Evolutionary conservation across 371 early-diverging fungal species (phyloP), one percentile per base, ranked within the genome.

Genomic region (Blakeslea trispora): DNA sequence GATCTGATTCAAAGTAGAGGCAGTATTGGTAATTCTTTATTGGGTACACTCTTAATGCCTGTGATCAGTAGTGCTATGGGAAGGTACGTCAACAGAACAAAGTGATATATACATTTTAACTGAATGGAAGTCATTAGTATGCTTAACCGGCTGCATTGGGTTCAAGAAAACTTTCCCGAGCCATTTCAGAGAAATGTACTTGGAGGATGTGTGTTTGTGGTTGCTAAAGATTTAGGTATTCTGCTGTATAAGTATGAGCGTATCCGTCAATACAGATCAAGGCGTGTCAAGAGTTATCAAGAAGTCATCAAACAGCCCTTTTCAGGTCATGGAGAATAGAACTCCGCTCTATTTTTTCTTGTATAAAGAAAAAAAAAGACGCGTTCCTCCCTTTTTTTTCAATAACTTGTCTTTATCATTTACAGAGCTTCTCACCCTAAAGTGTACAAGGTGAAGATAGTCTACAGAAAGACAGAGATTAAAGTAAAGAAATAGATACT

Each of bases 131-230:
- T 28, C 15, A 44, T 19, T 69, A 85, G 83, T 24, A 64, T 80
- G 34, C 55, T 83, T 13, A 69, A 69, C 32, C 69, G 74, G 35
- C 66, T 80, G 43, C 60, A 77, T 31, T 74, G 72, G 54, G 58
- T 84, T 8, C 56, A 72, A 53, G 68, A 72, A 9, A 58, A 76
- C 21, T 73, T 86, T 51, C 83, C 83, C 0, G 80, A 81, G 17
- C 75, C 79, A 28, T 82, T 84, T 53, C 82, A 83, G 45, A 69
- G 87, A 23, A 83, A 79, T 56, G 50, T 83, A 5, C 46, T 83
- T 3, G 84, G 87, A 39, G 87, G 85, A 0, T 84, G 85, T 55
- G 40, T 86, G 9, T 84, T 84, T 69, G 74, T 86, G 1, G 68
- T 86, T 0, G 62, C 68, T 21, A 86, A 84, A 59, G 75, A 81